These are phyloP conservation scores for Sclerotinia glacialis DNA, from an alignment of 2,329 filamentous ascomycete genomes.

Conservation along the genomic window DNA sequence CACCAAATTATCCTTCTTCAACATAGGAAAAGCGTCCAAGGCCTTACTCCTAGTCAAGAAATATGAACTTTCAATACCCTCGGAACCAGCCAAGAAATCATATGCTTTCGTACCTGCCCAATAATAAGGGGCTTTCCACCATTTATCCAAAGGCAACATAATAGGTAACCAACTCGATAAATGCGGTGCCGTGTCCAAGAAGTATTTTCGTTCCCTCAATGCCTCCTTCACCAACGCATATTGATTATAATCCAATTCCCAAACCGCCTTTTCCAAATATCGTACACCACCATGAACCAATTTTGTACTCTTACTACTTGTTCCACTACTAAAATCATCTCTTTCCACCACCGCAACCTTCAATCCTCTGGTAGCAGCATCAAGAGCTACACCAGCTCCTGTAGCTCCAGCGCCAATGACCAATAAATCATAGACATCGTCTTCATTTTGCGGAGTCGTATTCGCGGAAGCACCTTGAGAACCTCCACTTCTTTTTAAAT, in stretches of 20 bases:
- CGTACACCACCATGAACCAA: constrained; percentile 74
- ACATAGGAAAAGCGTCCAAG: constrained; percentile 83
- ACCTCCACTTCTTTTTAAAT: constrained; percentile 49
- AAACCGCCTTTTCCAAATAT: constrained; percentile 73
- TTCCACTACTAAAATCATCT: constrained; percentile 71
- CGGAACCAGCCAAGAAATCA: constrained; percentile 78
- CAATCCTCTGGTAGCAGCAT: constrained; percentile 68
- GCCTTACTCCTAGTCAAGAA: constrained; percentile 85
- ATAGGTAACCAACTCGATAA: constrained; percentile 72
- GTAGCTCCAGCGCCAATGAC: constrained; percentile 71
- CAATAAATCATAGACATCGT: constrained; percentile 62
- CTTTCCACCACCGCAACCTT: constrained; percentile 70
- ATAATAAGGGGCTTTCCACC: constrained; percentile 76
- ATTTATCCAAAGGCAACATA: constrained; percentile 71
- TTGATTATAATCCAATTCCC: constrained; percentile 72
- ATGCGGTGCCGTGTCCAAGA: constrained; percentile 71
- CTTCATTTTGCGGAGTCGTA: constrained; percentile 38
- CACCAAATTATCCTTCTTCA: constrained; percentile 74
- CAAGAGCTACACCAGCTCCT: constrained; percentile 67
- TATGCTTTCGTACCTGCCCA: constrained; percentile 79
- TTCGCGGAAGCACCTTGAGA: constrained; percentile 44
- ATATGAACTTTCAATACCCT: constrained; percentile 86
- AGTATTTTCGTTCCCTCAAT: constrained; percentile 71
- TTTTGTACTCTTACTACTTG: constrained; percentile 74
- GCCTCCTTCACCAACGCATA: constrained; percentile 70